Evolutionary conservation across 345 rosid species (phyloP), one percentile per base, ranked within the genome.

Genomic region (Ailanthus altissimus): DNA sequence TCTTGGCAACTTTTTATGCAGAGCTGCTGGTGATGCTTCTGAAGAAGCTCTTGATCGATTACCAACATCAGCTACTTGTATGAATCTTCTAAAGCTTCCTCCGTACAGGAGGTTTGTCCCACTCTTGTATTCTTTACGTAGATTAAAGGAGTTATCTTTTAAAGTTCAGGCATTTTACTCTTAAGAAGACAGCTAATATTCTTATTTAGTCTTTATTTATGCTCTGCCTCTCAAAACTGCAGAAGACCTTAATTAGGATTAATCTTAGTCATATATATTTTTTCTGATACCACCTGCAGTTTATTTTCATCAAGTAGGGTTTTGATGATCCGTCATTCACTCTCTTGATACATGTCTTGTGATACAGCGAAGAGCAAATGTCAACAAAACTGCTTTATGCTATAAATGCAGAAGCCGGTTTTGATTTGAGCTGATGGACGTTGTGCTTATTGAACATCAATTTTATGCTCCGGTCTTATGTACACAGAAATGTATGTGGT

Each of bases 81-180:
- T 96, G 99, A 96, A 96, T 85, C 97, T 93, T 84, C 91, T 96
- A 28, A 96, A 96, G 90, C 99, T 96, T 87, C 99, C 99, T 12
- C 98, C 99, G 8, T 96, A 96, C 76, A 83, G 91, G 85, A 96
- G 99, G 98, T 96, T 79, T 82, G 88, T 88, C 78, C 69, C 70
- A 23, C 70, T 65, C 42, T 56, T 16, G 2, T 49, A 16, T 56
- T 45, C 42, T 50, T 25, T 57, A 21, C 46, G 4, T 56, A 32
- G 9, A 45, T 38, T 36, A 36, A 47, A 38, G 40, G 20, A 25
- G 73, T n/a, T 42, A 4, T 53, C n/a, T 21, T 78, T 51, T 15
- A 42, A 51, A 45, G 25, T 23, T 23, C 32, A 2, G 61, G 13
- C 26, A 9, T 21, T n/a, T 57, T 5, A 11, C 14, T 3, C 13